Conservation (phyloP, 768 basidiomycete genomes). For the Suillus spraguei region DNA sequence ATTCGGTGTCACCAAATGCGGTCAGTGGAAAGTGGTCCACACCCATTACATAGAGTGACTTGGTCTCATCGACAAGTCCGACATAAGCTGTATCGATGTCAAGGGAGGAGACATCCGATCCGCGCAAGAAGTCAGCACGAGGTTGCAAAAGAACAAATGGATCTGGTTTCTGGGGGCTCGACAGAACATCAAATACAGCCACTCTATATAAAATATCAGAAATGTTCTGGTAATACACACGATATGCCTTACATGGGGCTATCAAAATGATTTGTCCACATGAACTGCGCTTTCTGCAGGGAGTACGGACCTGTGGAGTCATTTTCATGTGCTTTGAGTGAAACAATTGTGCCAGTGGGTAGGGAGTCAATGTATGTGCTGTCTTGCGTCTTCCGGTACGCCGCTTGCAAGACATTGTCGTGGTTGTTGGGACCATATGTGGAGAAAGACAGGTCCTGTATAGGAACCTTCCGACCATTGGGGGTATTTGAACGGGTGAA, state of each 20-base stretch:
- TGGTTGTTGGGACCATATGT: conserved; percentile 92
- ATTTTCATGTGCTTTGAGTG: conserved; percentile 54
- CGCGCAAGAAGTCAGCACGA: conserved; percentile 72
- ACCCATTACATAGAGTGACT: conserved; percentile 85
- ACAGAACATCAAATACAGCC: conserved; percentile 77
- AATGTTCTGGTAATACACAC: background rate
- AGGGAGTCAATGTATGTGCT: conserved; percentile 80
- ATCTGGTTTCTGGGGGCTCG: conserved; percentile 45
- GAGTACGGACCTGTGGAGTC: conserved; percentile 32
- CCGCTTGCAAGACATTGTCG: conserved; percentile 69
- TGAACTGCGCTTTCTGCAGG: conserved; percentile 38
- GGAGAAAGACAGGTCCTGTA: conserved; percentile 88
- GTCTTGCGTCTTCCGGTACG: conserved; percentile 79
- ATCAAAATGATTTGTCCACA: conserved; percentile 64
- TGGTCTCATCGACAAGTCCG: conserved; percentile 71
- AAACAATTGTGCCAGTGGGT: conserved; percentile 76
- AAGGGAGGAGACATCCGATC: conserved; percentile 36
- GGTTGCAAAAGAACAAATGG: conserved; percentile 91
- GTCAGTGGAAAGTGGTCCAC: conserved; percentile 82
- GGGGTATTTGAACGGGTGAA: conserved; percentile 53
- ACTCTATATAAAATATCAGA: conserved; percentile 51
- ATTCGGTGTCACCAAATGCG: conserved; percentile 58
- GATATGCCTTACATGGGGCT: conserved; percentile 63
- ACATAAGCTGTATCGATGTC: conserved; percentile 72
- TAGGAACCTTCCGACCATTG: conserved; percentile 41